Evolutionary conservation across 2,329 filamentous ascomycete species (phyloP), one percentile per base, ranked within the genome.

Genomic region (Aureobasidium uvarum): DNA sequence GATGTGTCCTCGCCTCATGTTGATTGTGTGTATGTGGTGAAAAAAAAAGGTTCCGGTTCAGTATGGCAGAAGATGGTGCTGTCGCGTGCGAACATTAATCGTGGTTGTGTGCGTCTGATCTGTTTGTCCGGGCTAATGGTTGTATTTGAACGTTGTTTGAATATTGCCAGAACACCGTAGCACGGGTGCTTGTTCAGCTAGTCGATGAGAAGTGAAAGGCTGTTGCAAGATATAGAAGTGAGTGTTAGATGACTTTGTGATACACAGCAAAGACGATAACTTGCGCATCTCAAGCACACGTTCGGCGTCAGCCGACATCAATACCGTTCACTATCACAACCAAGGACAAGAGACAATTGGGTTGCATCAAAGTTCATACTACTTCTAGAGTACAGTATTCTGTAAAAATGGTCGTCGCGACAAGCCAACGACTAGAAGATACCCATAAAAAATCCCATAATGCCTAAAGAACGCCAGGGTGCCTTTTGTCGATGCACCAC

Each of bases 311-410:
- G 14, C 13, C 14, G 25, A 28, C 28, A 8, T 25, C 20, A 2
- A 48, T 11, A 11, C 14, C 13, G 1, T 1, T 25, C 45, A 48
- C 20, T 20, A 43, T 28, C 20, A 56, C n/a, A 43, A 16, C 13
- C 25, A 23, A 5, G 7, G 23, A 5, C 4, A 33, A 10, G 10
- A 45, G 25, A 58, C 7, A 31, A 6, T 6, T 33, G 41, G 38
- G 39, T 46, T 59, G 55, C 41, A 59, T 59, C 55, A 48, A 46
- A 48, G 28, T 60, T 48, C 56, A 60, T 48, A 60, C 56, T 48
- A 36, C 23, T 45, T 58, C 28, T 60, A 60, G 56, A 60, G 56
- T 48, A 60, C 41, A 48, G n/a, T 25, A 60, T 25, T 60, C 28
- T 36, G 31, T 20, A 48, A 18, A 46, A 46, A 59, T 31, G 41